phyloP scores from a whole-genome alignment of 352 stramenopile species.

The Phytophthora sp. region DNA sequence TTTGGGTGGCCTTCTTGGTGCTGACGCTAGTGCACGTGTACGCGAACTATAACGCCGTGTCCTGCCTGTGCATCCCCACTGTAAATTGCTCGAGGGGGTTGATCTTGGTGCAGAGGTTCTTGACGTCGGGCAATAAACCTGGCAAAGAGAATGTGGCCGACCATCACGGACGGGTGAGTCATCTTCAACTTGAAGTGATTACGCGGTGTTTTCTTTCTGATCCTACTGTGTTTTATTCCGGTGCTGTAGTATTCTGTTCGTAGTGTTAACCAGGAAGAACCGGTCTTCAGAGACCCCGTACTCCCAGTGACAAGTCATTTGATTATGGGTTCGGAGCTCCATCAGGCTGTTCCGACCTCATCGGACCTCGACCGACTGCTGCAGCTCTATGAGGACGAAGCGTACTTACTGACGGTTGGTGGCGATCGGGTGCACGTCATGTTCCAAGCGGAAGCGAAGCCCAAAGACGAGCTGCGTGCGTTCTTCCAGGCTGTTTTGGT shows the following conservation, averaged over 20 bases:
- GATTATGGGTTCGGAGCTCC: slow-evolving; percentile 68
- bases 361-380: slow-evolving; percentile 55
- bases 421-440: slow-evolving; percentile 52
- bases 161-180: slow-evolving; percentile 32
- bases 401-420: slow-evolving; percentile 56
- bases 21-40: slow-evolving; percentile 94
- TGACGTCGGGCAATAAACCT: slow-evolving; percentile 18
- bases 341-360: slow-evolving; percentile 39
- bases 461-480: slow-evolving; percentile 70
- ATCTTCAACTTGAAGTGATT: slow-evolving; percentile 28
- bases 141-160: slow-evolving; percentile 40
- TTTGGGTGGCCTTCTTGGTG: slow-evolving; percentile 93
- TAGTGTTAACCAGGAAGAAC: slow-evolving; percentile 67
- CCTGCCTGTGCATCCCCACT: slow-evolving; percentile 86
- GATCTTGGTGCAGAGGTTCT: slow-evolving; percentile 66
- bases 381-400: slow-evolving; percentile 64
- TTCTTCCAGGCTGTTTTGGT: slow-evolving; percentile 76
- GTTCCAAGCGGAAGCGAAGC: slow-evolving; percentile 54
- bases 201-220: slow-evolving; percentile 1
- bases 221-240: slow-evolving; percentile 2
- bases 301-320: slow-evolving; percentile 54
- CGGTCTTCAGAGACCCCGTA: slow-evolving; percentile 56
- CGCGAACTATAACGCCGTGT: slow-evolving; percentile 94
- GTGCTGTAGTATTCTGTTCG: slow-evolving; percentile 53
- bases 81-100: slow-evolving; percentile 81